These are phyloP conservation scores for Rubroshorea leprosula DNA, from an alignment of 345 rosid genomes.

Conservation along the genomic window DNA sequence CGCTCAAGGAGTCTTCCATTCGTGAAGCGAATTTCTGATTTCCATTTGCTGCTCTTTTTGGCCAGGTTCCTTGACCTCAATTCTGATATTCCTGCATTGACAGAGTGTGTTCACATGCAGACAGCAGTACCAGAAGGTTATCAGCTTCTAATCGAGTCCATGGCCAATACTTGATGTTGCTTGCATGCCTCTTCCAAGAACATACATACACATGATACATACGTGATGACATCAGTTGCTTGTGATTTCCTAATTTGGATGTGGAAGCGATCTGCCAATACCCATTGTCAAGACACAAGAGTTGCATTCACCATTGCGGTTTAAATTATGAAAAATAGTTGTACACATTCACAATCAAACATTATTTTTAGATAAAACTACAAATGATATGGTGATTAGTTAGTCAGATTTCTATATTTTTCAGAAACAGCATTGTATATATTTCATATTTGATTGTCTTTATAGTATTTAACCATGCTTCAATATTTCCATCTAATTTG, in stretches of 20 bases:
- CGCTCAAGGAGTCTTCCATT: constrained; percentile 57
- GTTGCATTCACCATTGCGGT: neutral
- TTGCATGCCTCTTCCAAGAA: neutral
- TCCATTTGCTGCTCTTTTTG: constrained; percentile 71
- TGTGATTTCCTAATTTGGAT: neutral
- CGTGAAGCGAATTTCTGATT: constrained; percentile 87
- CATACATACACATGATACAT: neutral
- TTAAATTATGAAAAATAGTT: too few relatives aligned
- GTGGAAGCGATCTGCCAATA: neutral
- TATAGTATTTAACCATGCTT: too few relatives aligned
- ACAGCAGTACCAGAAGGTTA: constrained; percentile 72
- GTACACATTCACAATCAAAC: neutral
- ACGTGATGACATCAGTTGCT: neutral
- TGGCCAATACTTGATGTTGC: constrained; percentile 53
- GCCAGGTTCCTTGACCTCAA: constrained; percentile 60
- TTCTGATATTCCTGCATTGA: constrained; percentile 72
- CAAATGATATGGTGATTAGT: neutral
- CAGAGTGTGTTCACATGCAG: constrained; percentile 63
- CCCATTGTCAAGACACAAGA: neutral
- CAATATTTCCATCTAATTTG: too few relatives aligned
- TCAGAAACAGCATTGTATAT: too few relatives aligned
- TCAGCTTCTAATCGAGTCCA: constrained; percentile 74
- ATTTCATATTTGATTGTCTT: too few relatives aligned
- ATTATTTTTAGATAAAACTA: neutral
- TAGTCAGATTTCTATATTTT: neutral